Percentiles rank a stretch among this genome's conserved stretches.
Conservation (phyloP, 2,329 filamentous ascomycete genomes). For the Pleochaeta shiraiana region DNA sequence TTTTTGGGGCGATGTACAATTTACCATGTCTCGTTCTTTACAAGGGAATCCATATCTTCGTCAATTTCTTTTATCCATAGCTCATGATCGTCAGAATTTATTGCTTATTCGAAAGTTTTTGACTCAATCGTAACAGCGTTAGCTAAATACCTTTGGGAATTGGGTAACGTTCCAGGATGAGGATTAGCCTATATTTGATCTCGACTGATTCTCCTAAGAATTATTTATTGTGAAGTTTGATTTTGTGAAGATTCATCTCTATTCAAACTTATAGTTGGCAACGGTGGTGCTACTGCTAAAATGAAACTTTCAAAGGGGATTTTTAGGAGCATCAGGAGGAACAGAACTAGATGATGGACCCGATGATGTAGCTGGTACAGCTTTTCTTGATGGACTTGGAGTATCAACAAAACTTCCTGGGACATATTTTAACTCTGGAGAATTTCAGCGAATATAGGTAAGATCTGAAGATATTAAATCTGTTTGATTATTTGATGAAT, state of each 20-base stretch:
- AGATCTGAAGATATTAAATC: not conserved
- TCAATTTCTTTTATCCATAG: not conserved
- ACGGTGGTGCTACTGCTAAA: not conserved
- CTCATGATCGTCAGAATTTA: not conserved
- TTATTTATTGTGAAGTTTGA: too few relatives aligned
- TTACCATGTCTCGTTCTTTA: not conserved
- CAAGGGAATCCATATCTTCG: slow-evolving; percentile 2
- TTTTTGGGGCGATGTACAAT: not conserved
- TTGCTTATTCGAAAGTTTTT: not conserved
- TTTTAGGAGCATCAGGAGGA: not conserved
- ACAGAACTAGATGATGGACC: not conserved
- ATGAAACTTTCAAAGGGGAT: not conserved
- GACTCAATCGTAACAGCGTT: not conserved
- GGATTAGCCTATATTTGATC: too few relatives aligned
- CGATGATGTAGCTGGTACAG: not conserved
- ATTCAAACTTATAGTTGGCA: not conserved
- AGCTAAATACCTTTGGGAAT: not conserved
- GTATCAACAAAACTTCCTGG: not conserved
- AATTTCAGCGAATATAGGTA: not conserved
- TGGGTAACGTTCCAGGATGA: too few relatives aligned
- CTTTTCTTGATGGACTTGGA: not conserved
- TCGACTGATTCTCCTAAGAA: too few relatives aligned
- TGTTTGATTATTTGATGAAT: too few relatives aligned
- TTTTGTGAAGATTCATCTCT: too few relatives aligned
- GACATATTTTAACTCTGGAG: not conserved